Evolutionary conservation across 1,139 yeast genomes (phyloP), one percentile per base, ranked within the genome.

Genomic region (Hyphopichia burtonii): DNA sequence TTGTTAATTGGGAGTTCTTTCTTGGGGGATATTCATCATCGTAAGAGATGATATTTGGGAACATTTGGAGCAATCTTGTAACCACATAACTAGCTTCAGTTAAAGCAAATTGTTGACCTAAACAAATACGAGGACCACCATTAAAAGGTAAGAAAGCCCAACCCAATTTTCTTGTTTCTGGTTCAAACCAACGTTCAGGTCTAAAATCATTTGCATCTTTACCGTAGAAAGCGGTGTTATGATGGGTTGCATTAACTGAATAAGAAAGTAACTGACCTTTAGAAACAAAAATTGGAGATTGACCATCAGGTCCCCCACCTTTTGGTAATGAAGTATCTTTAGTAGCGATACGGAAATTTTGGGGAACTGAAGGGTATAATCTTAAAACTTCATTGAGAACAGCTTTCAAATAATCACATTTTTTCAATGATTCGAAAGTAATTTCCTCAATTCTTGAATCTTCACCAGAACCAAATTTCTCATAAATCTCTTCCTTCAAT

Each of bases 81-180:
- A 72, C 50, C 9, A 72, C 68, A 46, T 76, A 78, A 3, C 76
- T 64, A 3, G 80, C 78, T 56, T 79, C 84, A 15, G 82, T 76
- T 44, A 78, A 66, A 1, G 82, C 83, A 58, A 74, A 76, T 54
- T 77, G 83, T 57, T 78, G 83, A 15, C 83, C 84, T 39, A 78
- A 61, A 51, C 84, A 79, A 43, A 78, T 78, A 44, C 84, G 63
- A 25, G 84, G 83, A 5, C 84, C 84, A 38, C 83, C 83, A 50
- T 78, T 78, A 62, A 77, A 78, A 5, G 82, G 82, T 22, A 78
- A 55, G 54, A 62, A 78, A 12, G 74, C 76, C 82, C 82, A 78
- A 17, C 75, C 76, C 44, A 65, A 54, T 48, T 65, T 68, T 42
- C 56, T 60, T 27, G 62, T 56, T 30, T 51, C 49, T 34, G 65